Base-by-base conservation (phyloP, 345 rosid species). In the Boechera stricta region DNA sequence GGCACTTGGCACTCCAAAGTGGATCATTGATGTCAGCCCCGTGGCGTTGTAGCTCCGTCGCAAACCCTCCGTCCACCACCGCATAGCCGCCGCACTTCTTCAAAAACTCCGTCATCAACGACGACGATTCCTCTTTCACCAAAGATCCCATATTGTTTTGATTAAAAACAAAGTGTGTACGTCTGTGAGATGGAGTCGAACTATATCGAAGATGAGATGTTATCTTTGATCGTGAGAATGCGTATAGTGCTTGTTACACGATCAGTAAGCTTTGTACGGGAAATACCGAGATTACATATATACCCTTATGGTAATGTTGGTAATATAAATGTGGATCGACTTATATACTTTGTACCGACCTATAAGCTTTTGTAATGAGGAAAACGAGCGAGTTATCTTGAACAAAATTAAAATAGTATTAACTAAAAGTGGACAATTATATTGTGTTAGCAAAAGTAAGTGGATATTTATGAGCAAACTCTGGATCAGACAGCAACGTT, bases 1-100 rank as follows among this genome's bases (percentile, higher is more conserved):
- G 95, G 70, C 92, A 94, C 73, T 90, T 91, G 75, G 98, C 94
- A 82, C 98, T 91, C 98, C 98, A 91, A 39, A 94, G 93, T 71
- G 97, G 96, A 74, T 94, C 98, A 68, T 89, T 87, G 74, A 94
- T 90, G 76, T 94, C 83, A 36, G 94, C 96, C 2, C 97, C 98
- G 54, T 90, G 90, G 8, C 94, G 93, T 82, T 94, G 88, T 13
- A 94, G 91, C 77, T 94, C 97, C 51, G 98, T 91, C 69, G 98
- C 98, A 62, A 90, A 87, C 3, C 98, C 98, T 24, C 98, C 97
- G 16, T 94, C 97, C 11, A 94, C 85, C 60, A 91, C 85, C 16
- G 91, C 94, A 80, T 49, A 81, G 5, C 98, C 98, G 8, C 90
- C 97, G 76, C 96, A 87, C 73, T 84, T 82, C 24, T 77, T 78